These are phyloP conservation scores for Corynespora cassiicola DNA, from an alignment of 2,329 filamentous ascomycete genomes.

Conservation along the genomic window DNA sequence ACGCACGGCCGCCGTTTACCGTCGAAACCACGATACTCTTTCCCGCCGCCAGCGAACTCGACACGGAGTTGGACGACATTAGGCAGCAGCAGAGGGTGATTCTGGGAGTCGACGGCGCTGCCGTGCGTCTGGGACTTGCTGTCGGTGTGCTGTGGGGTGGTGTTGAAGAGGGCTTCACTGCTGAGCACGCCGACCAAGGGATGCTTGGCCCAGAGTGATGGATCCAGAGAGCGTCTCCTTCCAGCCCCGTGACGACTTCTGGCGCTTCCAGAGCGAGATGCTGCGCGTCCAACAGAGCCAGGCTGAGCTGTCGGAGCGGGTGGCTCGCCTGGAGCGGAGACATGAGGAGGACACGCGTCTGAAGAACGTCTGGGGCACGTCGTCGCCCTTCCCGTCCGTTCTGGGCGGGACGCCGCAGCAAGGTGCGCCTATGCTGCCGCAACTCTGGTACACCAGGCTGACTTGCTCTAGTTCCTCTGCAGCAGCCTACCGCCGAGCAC, in stretches of 20 bases:
- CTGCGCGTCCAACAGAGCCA: conserved; percentile 66
- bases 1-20: too few species aligned
- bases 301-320: conserved; percentile 66
- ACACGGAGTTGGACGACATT: not conserved
- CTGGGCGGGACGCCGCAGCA: conserved; percentile 84
- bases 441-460: conserved; percentile 9
- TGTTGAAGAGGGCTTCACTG: conserved; percentile 31
- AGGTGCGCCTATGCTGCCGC: conserved; percentile 66
- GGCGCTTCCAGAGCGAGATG: conserved; percentile 69
- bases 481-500: conserved; percentile 79
- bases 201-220: conserved; percentile 54
- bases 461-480: conserved; percentile 70
- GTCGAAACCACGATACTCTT: too few species aligned
- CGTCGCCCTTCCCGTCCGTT: conserved; percentile 87
- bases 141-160: too few species aligned
- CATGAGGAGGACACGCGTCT: conserved; percentile 68
- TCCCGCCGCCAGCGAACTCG: too few species aligned
- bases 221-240: conserved; percentile 68
- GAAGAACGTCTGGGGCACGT: conserved; percentile 87
- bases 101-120: conserved; percentile 20
- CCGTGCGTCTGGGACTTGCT: conserved; percentile 21
- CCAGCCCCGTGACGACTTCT: conserved; percentile 69
- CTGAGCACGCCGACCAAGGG: conserved; percentile 30
- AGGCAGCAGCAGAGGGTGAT: too few species aligned
- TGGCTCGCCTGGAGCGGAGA: conserved; percentile 66